These are phyloP conservation scores for Calonectria honghensis DNA, from an alignment of 2,329 filamentous ascomycete genomes.

Conservation along the genomic window DNA sequence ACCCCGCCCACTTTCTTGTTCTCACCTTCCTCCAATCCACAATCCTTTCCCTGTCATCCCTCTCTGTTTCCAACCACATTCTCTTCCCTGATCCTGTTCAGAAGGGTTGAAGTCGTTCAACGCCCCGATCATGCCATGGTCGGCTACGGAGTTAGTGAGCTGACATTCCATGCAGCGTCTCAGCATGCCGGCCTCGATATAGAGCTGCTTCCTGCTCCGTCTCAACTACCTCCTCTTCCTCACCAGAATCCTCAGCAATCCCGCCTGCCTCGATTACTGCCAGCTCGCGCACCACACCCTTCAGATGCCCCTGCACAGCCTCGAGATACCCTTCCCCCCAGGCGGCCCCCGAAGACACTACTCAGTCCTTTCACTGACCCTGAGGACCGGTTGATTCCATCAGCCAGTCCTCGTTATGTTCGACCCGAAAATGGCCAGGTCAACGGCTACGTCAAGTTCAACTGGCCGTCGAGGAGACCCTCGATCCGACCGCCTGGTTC, in stretches of 20 bases:
- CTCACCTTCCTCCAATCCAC: slow-evolving; percentile 44
- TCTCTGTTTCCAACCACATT: slow-evolving; percentile 45
- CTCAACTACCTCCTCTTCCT: slow-evolving; percentile 42
- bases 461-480: slow-evolving; percentile 56
- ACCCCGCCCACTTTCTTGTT: slow-evolving; percentile 48
- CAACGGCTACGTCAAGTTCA: slow-evolving; percentile 63
- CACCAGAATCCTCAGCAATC: slow-evolving; percentile 36
- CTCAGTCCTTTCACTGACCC: slow-evolving; percentile 60
- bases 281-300: slow-evolving; percentile 36
- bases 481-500: slow-evolving; percentile 43
- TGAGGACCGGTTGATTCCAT: slow-evolving; percentile 55
- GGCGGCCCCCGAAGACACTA: slow-evolving; percentile 39
- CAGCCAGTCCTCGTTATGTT: slow-evolving; percentile 50
- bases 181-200: slow-evolving; percentile 47
- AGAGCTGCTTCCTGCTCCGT: slow-evolving; percentile 37
- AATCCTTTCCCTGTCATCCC: slow-evolving; percentile 44
- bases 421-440: slow-evolving; percentile 60
- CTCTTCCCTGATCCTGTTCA: slow-evolving; percentile 40
- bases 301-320: slow-evolving; percentile 33
- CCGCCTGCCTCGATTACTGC: slow-evolving; percentile 45
- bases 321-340: slow-evolving; percentile 40
- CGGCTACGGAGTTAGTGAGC: slow-evolving; percentile 52
- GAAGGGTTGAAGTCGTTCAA: slow-evolving; percentile 43
- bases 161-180: slow-evolving; percentile 56
- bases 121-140: slow-evolving; percentile 54